Conservation (phyloP, 371 early-diverging fungal genomes). For the Mortierella sp. region DNA sequence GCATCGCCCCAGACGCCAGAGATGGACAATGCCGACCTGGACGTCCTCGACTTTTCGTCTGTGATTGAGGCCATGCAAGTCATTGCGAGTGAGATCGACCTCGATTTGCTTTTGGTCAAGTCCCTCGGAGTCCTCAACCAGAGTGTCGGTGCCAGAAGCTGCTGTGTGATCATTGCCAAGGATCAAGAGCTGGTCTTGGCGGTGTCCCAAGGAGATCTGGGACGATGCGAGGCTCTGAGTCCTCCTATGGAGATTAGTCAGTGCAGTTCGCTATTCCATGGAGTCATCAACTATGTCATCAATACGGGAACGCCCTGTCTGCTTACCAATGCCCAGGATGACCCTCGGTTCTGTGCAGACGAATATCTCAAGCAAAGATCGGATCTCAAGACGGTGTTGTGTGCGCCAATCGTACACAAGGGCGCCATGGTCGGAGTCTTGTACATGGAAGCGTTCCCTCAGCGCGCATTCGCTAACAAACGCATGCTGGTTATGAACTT, state of each 20-base stretch:
- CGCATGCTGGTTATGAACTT: conserved; percentile 70
- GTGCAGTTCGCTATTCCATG: conserved; percentile 41
- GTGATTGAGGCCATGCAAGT: conserved; percentile 60
- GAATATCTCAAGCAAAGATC: conserved; percentile 56
- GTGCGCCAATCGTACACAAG: conserved; percentile 71
- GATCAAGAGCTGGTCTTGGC: conserved; percentile 41
- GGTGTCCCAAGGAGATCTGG: conserved; percentile 38
- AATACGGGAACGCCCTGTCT: conserved; percentile 45
- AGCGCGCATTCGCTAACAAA: conserved; percentile 69
- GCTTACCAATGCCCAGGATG: conserved; percentile 51
- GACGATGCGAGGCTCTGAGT: conserved; percentile 40
- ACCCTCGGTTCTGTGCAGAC: conserved; percentile 55
- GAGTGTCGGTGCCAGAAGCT: conserved; percentile 43
- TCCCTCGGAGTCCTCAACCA: conserved; percentile 52
- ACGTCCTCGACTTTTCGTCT: conserved; percentile 52
- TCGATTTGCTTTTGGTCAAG: conserved; percentile 49
- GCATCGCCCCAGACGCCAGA: conserved; percentile 43
- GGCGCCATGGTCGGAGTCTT: conserved; percentile 64
- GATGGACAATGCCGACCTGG: conserved; percentile 48
- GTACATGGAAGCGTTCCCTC: conserved; percentile 67
- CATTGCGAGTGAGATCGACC: conserved; percentile 53
- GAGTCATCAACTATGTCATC: conserved; percentile 56
- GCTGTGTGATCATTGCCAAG: conserved; percentile 47
- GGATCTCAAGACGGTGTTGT: conserved; percentile 67
- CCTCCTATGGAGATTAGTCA: conserved; percentile 45